Evolutionary conservation across 805 yeast species (phyloP), one percentile per base, ranked within the genome.

Genomic region (Candida oleophila): DNA sequence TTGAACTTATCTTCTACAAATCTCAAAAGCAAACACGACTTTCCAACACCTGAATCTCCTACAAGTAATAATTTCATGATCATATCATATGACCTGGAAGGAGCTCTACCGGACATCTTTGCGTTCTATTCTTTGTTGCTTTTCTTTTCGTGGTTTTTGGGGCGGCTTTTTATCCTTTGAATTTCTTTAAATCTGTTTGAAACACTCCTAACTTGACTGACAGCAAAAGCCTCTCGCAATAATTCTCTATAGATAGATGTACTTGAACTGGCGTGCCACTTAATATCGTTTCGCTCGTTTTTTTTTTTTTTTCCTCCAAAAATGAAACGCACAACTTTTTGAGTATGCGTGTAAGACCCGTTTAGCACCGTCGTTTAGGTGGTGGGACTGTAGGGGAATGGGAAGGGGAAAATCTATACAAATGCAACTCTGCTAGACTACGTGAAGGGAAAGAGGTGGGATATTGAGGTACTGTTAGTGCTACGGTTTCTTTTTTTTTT

Each of bases 21-120:
- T 70, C 99, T 83, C 63, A 94, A 77, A 62, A 94, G 77, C 65
- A 94, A 76, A 78, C 98, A 94, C 5, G 97, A 90, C 69, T 94
- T 94, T 52, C 99, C 99, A 43, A 94, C 99, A 58, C 99, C 99
- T 41, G 98, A 92, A 71, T 91, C 97, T 48, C 98, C 98, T 54
- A 92, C 96, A 55, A 92, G 80, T 56, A 92, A 78, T 59, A 92
- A 81, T 74, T 91, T 91, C 85, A 91, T 85, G 60, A 92, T 87
- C 72, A 89, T 83, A 64, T 90, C 96, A 61, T 88, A 90, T 47
- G 89, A 79, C 67, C 85, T 81, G n/a, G 82, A 74, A 19, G 82
- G 80, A 53, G 82, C 77, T 75, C 83, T 81, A 41, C 79, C 79
- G 50, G 84, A 75, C 82, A 78, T 79, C 45, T 41, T 53, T 40